Conservation (phyloP, 2,329 filamentous ascomycete genomes). For the Calonectria honghensis region DNA sequence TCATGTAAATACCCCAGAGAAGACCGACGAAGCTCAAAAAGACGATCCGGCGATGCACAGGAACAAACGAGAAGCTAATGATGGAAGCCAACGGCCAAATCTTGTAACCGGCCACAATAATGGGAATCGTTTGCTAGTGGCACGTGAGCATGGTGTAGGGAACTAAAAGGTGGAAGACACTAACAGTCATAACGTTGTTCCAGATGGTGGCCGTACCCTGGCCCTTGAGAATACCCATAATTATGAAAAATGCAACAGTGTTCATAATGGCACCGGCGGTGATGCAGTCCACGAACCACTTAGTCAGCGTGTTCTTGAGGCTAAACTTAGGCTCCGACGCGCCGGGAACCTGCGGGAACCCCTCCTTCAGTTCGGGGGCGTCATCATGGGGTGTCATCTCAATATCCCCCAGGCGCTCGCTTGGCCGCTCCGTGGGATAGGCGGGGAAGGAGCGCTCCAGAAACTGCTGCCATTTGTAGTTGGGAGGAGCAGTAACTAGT, state of each 20-base stretch:
- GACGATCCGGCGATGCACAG: conserved; percentile 69
- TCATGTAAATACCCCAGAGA: conserved; percentile 72
- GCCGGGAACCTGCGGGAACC: conserved; percentile 39
- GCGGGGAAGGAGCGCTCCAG: conserved; percentile 73
- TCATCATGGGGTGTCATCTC: conserved; percentile 57
- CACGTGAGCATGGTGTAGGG: conserved; percentile 27
- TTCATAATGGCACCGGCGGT: conserved; percentile 68
- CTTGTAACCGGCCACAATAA: conserved; percentile 70
- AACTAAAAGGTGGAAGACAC: conserved; percentile 11
- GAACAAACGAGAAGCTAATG: conserved; percentile 69
- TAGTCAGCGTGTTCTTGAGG: conserved; percentile 65
- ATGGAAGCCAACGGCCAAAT: conserved; percentile 72
- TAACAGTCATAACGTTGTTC: conserved; percentile 61
- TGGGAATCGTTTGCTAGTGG: conserved; percentile 66
- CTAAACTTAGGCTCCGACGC: conserved; percentile 59
- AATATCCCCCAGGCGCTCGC: conserved; percentile 49
- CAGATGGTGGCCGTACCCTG: conserved; percentile 61
- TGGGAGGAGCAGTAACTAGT: conserved; percentile 73
- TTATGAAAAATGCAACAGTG: conserved; percentile 66
- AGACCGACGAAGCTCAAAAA: conserved; percentile 70
- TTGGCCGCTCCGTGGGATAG: conserved; percentile 52
- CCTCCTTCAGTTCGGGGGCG: conserved; percentile 48
- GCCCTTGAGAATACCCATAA: conserved; percentile 68
- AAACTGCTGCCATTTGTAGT: conserved; percentile 75
- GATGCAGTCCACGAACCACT: conserved; percentile 72